These are phyloP conservation scores for Aspergillus viridinutans DNA, from an alignment of 2,329 filamentous ascomycete genomes.

Conservation along the genomic window DNA sequence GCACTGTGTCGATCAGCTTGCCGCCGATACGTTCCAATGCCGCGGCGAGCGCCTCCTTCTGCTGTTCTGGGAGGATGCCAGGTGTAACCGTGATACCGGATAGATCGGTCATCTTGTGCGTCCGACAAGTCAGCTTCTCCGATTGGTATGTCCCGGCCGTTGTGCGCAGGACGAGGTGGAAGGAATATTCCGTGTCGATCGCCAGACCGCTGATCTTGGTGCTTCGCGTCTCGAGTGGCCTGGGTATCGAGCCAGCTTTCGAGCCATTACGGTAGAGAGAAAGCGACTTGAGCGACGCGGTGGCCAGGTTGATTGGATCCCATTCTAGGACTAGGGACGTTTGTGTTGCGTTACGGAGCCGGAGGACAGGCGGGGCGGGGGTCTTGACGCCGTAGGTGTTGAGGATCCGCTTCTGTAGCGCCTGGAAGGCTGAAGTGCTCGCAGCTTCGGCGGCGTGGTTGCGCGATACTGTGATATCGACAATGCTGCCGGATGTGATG, in stretches of 20 bases:
- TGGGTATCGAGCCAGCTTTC: conserved; percentile 92
- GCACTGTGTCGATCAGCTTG: conserved; percentile 81
- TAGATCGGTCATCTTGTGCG: conserved; percentile 98
- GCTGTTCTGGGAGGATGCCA: conserved; percentile 71
- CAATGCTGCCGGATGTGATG: conserved; percentile 93
- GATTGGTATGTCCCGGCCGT: conserved; percentile 82
- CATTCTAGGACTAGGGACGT: conserved; percentile 98
- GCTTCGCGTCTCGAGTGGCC: conserved; percentile 79
- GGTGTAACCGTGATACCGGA: conserved; percentile 93
- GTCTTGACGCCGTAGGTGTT: conserved; percentile 77
- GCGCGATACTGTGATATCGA: conserved; percentile 92
- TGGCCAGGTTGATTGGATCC: conserved; percentile 91
- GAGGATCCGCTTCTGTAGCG: conserved; percentile 86
- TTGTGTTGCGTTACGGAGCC: conserved; percentile 94
- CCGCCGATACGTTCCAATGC: conserved; percentile 87
- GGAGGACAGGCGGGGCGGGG: conserved; percentile 71
- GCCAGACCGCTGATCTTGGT: conserved; percentile 96
- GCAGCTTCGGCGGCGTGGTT: conserved; percentile 74
- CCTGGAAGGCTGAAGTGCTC: conserved; percentile 70
- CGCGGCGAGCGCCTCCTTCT: conserved; percentile 67
- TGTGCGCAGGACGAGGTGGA: conserved; percentile 87
- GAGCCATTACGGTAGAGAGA: conserved; percentile 92
- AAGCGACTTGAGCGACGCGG: conserved; percentile 82
- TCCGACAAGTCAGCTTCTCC: conserved; percentile 79
- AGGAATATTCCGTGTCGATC: conserved; percentile 94